phyloP scores from a whole-genome alignment of 352 stramenopile species.

The Globisporangium paroecandrum region DNA sequence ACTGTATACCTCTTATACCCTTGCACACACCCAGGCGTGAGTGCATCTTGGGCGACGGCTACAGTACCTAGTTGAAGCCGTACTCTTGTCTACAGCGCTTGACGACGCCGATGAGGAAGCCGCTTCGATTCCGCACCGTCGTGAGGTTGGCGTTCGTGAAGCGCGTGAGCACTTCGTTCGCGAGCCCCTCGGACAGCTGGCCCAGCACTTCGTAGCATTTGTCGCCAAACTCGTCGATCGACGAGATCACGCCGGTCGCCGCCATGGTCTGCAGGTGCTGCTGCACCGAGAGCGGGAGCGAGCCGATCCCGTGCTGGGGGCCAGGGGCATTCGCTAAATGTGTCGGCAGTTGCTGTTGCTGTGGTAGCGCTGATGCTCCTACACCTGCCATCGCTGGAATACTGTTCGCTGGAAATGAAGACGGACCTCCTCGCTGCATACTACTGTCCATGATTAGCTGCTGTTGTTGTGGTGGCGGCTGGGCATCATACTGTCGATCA shows the following conservation, averaged over 20 bases:
- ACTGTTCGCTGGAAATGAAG: slow-evolving; percentile 11
- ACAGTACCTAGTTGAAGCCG: slow-evolving; percentile 41
- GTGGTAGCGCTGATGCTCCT: slow-evolving; percentile 22
- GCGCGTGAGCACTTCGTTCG: slow-evolving; percentile 70
- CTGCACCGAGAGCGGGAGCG: slow-evolving; percentile 59
- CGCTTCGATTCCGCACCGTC: slow-evolving; percentile 73
- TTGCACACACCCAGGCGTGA: not conserved
- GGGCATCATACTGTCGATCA: slow-evolving; percentile 30
- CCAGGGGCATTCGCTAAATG: slow-evolving; percentile 12
- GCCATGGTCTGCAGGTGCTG: slow-evolving; percentile 65
- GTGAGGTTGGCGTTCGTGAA: slow-evolving; percentile 71
- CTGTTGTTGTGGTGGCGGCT: slow-evolving; percentile 25
- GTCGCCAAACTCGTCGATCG: slow-evolving; percentile 68
- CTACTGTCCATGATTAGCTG: slow-evolving; percentile 15
- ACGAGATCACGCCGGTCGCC: slow-evolving; percentile 45
- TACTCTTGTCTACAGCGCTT: slow-evolving; percentile 80
- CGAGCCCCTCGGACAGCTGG: slow-evolving; percentile 65
- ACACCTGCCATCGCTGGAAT: not conserved
- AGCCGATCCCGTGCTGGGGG: slow-evolving; percentile 21
- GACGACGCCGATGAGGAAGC: slow-evolving; percentile 79
- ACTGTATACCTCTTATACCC: not conserved
- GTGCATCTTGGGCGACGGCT: not conserved
- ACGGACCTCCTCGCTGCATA: slow-evolving; percentile 10
- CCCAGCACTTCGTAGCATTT: slow-evolving; percentile 84
- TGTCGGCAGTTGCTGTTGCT: not conserved